A percentile compares a stretch with the other conserved stretches of the same genome.
Conservation (phyloP, 352 stramenopile genomes). For the Detonula confervacea region DNA sequence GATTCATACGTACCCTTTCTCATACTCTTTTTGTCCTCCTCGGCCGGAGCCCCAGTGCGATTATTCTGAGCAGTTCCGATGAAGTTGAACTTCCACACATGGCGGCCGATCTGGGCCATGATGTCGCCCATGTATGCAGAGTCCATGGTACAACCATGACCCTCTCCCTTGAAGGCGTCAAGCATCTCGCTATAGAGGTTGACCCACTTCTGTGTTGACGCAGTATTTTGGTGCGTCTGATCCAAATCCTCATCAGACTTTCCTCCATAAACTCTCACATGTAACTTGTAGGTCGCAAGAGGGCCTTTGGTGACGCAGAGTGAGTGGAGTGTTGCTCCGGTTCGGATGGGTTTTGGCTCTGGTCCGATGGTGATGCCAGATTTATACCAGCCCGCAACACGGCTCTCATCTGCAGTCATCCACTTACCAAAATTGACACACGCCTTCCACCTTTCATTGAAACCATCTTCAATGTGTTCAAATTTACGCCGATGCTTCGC, state of each 20-base stretch:
- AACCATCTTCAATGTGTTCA: constrained; percentile 7
- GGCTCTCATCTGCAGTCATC: constrained; percentile 4
- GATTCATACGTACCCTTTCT: constrained; percentile 12
- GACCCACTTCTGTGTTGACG: constrained; percentile 7
- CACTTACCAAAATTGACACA: constrained; percentile 4
- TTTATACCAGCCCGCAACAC: constrained; percentile 11
- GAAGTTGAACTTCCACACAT: constrained; percentile 33
- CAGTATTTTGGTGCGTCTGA: neutral
- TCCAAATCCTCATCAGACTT: constrained; percentile 8
- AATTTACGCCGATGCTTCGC: neutral
- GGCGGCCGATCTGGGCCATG: constrained; percentile 28
- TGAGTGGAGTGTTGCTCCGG: constrained; percentile 18
- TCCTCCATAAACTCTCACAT: constrained; percentile 9
- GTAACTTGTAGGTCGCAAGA: constrained; percentile 23
- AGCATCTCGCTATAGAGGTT: constrained; percentile 23
- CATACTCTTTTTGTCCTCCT: neutral
- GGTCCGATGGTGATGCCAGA: constrained; percentile 6
- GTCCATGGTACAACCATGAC: constrained; percentile 11
- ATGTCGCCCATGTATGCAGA: constrained; percentile 30
- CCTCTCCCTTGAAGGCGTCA: constrained; percentile 21
- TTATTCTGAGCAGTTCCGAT: constrained; percentile 6
- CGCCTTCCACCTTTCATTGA: constrained; percentile 1
- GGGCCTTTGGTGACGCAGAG: constrained; percentile 11
- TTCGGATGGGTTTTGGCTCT: constrained; percentile 25
- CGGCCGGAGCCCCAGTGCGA: neutral